Evolutionary conservation across 2,329 filamentous ascomycete genomes (phyloP).

Genomic region (Colletotrichum tanaceti): DNA sequence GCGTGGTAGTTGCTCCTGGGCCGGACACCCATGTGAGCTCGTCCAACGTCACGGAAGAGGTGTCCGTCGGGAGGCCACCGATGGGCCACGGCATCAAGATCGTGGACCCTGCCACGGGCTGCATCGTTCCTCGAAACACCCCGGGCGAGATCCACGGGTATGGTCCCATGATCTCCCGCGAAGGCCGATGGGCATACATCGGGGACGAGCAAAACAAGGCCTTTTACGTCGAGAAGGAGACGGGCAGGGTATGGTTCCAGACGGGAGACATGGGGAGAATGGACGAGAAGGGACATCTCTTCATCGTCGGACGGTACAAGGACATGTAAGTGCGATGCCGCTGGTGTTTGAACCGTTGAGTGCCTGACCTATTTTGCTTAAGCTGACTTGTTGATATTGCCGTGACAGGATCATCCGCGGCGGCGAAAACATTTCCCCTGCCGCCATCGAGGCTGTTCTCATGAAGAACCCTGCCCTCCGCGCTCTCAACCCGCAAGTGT

Average conservation of each 20-base stretch:
- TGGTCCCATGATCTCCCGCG: background rate
- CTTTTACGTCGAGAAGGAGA: background rate
- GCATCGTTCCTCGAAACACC: background rate
- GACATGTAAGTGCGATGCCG: background rate
- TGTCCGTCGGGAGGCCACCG: background rate
- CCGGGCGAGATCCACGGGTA: background rate
- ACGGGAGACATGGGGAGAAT: background rate
- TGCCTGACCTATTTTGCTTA: background rate
- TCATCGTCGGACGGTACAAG: background rate
- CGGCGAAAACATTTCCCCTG: background rate
- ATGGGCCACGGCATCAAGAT: background rate
- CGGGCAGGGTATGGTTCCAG: background rate
- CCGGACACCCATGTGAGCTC: background rate
- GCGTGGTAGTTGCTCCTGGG: background rate
- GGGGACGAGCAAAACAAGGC: background rate
- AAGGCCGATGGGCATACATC: background rate
- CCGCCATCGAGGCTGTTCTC: background rate
- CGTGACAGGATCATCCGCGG: background rate
- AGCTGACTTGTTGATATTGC: background rate
- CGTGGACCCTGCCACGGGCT: background rate
- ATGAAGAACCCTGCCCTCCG: background rate
- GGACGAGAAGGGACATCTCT: background rate
- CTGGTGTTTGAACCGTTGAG: no score
- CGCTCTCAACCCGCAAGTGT: background rate
- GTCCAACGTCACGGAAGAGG: background rate